Evolutionary conservation across 441 rosid species (phyloP).

Genomic region (Euphorbia schlechtendalii): DNA sequence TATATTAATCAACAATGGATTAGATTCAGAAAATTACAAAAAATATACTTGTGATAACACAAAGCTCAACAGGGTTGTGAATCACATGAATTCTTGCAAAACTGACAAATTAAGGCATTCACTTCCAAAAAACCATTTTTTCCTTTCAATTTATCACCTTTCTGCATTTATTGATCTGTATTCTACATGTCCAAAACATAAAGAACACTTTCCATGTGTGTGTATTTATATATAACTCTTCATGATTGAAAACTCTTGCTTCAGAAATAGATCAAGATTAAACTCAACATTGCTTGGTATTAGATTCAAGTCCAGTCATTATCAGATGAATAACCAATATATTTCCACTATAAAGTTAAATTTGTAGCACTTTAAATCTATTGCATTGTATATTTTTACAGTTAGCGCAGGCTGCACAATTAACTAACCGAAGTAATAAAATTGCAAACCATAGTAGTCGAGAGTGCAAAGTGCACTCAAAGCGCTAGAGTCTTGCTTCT

Average conservation of each 20-base stretch:
- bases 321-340: background rate
- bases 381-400: background rate
- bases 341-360: background rate
- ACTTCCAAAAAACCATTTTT: background rate
- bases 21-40: background rate
- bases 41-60: background rate
- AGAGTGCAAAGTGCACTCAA: too few relatives aligned
- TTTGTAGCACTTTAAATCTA: background rate
- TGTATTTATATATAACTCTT: background rate
- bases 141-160: background rate
- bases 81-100: background rate
- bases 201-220: background rate
- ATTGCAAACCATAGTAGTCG: too few relatives aligned
- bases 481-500: too few relatives aligned
- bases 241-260: background rate
- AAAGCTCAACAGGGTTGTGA: background rate
- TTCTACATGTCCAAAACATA: background rate
- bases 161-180: background rate
- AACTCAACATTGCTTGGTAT: background rate
- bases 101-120: background rate
- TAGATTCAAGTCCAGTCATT: slow-evolving; percentile 4
- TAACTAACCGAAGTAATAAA: background rate
- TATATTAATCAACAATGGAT: background rate
- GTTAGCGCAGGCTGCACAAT: background rate
- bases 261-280: background rate